phyloP scores from a whole-genome alignment of 495 filamentous ascomycete genomes.

The Aeminium ludgeri region DNA sequence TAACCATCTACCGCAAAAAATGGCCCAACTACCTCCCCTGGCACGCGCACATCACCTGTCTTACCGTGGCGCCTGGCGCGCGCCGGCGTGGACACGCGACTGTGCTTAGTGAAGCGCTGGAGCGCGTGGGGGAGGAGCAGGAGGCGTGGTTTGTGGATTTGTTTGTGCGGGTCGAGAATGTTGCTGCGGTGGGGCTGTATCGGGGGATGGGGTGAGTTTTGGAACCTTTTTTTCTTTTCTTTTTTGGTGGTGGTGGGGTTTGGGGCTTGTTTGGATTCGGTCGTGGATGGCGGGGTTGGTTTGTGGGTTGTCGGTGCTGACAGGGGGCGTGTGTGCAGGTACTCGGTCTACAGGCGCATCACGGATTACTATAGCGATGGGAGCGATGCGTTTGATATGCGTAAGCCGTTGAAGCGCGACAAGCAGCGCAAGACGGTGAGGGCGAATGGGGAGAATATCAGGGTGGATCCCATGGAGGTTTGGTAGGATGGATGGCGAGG shows the following conservation, averaged over 20 bases:
- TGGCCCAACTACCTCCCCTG: conserved; percentile 67
- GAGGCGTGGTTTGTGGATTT: conserved; percentile 91
- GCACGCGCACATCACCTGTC: conserved; percentile 94
- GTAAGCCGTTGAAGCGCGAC: conserved; percentile 77
- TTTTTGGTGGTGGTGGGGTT: neutral
- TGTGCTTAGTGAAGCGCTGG: conserved; percentile 58
- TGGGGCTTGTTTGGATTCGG: no score
- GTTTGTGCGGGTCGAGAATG: conserved; percentile 77
- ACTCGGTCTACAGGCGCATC: conserved; percentile 71
- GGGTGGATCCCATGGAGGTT: conserved; percentile 69
- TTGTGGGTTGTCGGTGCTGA: neutral
- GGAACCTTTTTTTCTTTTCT: neutral
- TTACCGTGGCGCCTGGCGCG: conserved; percentile 77
- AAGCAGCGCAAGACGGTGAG: conserved; percentile 59
- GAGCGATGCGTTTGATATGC: conserved; percentile 93
- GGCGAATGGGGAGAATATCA: conserved; percentile 64
- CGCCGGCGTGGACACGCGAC: conserved; percentile 75
- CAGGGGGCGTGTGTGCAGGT: conserved; percentile 30
- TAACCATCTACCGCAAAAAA: conserved; percentile 20
- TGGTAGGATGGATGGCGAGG: no score
- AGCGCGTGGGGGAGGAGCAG: conserved; percentile 58
- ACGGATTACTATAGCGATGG: conserved; percentile 83
- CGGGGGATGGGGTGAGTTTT: conserved; percentile 62
- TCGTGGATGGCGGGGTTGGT: no score
- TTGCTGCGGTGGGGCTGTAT: conserved; percentile 75